These are phyloP conservation scores for Teunomyces cretensis DNA, from an alignment of 805 yeast species.

Conservation along the genomic window DNA sequence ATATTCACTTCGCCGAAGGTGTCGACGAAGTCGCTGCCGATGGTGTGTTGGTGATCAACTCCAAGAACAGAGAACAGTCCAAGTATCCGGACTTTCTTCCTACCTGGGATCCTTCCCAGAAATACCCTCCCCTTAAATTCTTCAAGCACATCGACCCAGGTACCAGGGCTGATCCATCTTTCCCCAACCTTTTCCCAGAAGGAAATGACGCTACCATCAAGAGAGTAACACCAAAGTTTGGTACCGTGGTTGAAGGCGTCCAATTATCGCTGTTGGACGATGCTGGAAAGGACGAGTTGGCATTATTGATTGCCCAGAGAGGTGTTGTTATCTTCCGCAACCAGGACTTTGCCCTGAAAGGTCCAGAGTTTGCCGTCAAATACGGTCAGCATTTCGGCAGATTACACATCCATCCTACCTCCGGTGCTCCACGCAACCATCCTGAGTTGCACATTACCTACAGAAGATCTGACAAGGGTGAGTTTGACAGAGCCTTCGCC, in stretches of 20 bases:
- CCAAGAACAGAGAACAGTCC: conserved; percentile 32
- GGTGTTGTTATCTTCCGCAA: conserved; percentile 68
- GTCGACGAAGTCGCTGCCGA: conserved; percentile 49
- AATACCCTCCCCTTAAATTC: conserved; percentile 50
- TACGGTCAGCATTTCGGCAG: conserved; percentile 69
- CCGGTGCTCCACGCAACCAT: conserved; percentile 59
- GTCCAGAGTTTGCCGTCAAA: conserved; percentile 50
- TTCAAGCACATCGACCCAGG: conserved; percentile 66
- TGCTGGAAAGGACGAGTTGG: conserved; percentile 65
- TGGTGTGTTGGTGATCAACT: conserved; percentile 49
- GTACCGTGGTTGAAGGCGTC: conserved; percentile 60
- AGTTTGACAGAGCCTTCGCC: conserved; percentile 26
- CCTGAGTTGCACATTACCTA: conserved; percentile 38
- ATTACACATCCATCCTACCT: conserved; percentile 70
- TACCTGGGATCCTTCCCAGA: conserved; percentile 63
- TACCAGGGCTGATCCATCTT: conserved; percentile 58
- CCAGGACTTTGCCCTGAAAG: conserved; percentile 57
- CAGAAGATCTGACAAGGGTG: conserved; percentile 29
- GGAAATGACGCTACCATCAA: conserved; percentile 28
- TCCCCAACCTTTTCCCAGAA: conserved; percentile 51
- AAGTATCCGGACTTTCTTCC: conserved; percentile 61
- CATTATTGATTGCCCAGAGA: conserved; percentile 64
- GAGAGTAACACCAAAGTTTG: conserved; percentile 65
- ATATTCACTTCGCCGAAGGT: conserved; percentile 51
- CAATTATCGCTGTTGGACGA: conserved; percentile 56